A percentile compares a stretch with the other conserved stretches of the same genome.
These are phyloP conservation scores for Hypoxylon sp. DNA, from an alignment of 2,329 filamentous ascomycete species.

Conservation along the genomic window DNA sequence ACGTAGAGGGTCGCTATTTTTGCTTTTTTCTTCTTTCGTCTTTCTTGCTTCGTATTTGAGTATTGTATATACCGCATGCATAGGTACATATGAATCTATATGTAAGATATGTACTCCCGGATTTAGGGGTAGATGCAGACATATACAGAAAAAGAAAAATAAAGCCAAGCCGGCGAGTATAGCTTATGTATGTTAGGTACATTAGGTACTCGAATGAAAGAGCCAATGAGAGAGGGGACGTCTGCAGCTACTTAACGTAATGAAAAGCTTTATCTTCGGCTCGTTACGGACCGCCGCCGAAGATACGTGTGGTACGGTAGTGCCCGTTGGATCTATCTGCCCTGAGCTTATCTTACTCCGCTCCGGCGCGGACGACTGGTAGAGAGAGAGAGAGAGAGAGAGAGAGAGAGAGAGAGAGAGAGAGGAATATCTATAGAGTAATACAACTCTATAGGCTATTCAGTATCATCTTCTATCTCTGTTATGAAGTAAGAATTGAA, in stretches of 20 bases:
- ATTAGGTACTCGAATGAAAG: neutral
- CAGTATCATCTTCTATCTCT: slow-evolving; percentile 6
- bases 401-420: no score
- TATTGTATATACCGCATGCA: neutral
- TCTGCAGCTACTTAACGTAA: slow-evolving; percentile 2
- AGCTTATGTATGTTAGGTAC: slow-evolving; percentile 12
- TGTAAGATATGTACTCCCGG: neutral
- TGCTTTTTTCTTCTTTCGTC: slow-evolving; percentile 4
- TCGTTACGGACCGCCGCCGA: slow-evolving; percentile 26
- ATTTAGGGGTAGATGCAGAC: slow-evolving; percentile 1
- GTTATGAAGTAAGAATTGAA: neutral
- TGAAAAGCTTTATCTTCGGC: slow-evolving; percentile 25
- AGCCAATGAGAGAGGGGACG: slow-evolving; percentile 15
- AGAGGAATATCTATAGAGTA: slow-evolving; percentile 3
- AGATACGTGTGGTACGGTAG: slow-evolving; percentile 1
- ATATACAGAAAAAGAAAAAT: slow-evolving; percentile 9
- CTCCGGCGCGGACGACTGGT: slow-evolving; percentile 21
- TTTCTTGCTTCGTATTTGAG: neutral
- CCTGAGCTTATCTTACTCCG: slow-evolving; percentile 20
- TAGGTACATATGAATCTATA: slow-evolving; percentile 14
- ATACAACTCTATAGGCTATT: neutral
- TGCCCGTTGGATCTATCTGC: neutral
- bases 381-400: no score
- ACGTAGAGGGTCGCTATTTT: neutral
- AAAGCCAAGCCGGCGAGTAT: slow-evolving; percentile 9